phyloP scores from a whole-genome alignment of 352 stramenopile species.

The Albugo candida region DNA sequence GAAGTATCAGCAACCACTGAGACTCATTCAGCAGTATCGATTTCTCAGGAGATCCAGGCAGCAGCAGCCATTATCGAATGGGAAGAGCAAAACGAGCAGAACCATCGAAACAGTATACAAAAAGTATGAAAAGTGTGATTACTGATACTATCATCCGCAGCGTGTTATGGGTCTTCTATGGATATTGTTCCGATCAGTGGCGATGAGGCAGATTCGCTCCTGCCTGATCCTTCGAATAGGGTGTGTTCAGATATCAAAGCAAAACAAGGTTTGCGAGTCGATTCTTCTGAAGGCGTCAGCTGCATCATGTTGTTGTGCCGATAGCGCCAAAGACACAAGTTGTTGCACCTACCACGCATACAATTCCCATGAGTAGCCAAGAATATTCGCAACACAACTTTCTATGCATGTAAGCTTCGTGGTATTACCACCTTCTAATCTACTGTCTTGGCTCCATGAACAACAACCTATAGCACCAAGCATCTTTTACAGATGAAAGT shows the following conservation, averaged over 20 bases:
- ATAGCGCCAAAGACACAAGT: too few relatives aligned
- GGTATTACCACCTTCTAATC: too few relatives aligned
- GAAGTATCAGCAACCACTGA: constrained; percentile 1
- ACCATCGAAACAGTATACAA: constrained; percentile 11
- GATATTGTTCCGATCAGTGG: constrained; percentile 20
- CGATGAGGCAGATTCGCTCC: constrained; percentile 12
- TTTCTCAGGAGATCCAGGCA: constrained; percentile 11
- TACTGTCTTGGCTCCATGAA: too few relatives aligned
- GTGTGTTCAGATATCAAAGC: constrained; percentile 7
- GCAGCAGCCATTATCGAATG: constrained; percentile 8
- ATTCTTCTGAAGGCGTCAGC: too few relatives aligned
- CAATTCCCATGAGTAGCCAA: too few relatives aligned
- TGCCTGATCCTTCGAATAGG: constrained; percentile 3
- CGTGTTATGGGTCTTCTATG: constrained; percentile 3
- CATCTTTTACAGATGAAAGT: too few relatives aligned
- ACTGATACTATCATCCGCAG: neutral
- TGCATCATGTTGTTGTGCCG: too few relatives aligned
- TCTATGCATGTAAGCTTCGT: too few relatives aligned
- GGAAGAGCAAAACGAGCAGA: constrained; percentile 8
- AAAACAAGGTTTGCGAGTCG: neutral
- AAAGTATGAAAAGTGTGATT: constrained; percentile 4
- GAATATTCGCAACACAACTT: too few relatives aligned
- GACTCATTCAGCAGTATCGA: constrained; percentile 7
- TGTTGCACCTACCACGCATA: too few relatives aligned
- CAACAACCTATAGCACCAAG: too few relatives aligned